phyloP scores from a whole-genome alignment of 768 basidiomycete species.

The Serendipita sp. region DNA sequence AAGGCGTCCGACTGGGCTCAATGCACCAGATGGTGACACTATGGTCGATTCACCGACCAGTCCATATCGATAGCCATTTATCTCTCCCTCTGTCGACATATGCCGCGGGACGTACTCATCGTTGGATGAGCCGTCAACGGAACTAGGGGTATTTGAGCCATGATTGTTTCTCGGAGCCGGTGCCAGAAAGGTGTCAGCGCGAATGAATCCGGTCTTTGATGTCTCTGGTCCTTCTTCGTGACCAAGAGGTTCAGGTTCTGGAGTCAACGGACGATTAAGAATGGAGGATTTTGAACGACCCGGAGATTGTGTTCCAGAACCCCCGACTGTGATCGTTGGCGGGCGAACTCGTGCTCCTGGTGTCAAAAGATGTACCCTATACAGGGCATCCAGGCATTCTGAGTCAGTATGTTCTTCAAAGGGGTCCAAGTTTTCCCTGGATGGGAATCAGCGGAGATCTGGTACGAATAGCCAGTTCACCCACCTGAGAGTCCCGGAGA shows the following conservation, averaged over 20 bases:
- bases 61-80: background rate
- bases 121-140: background rate
- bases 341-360: background rate
- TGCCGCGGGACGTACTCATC: background rate
- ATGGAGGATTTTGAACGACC: conserved; percentile 23
- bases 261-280: background rate
- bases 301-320: conserved; percentile 15
- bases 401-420: conserved; percentile 8
- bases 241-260: background rate
- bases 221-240: background rate
- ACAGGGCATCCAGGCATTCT: conserved; percentile 8
- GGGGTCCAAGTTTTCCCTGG: conserved; percentile 7
- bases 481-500: conserved; percentile 5
- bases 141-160: background rate
- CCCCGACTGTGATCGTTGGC: background rate
- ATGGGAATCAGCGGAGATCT: too few relatives aligned
- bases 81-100: background rate
- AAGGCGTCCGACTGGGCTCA: background rate
- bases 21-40: background rate
- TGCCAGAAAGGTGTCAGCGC: background rate
- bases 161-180: background rate
- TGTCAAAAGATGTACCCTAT: background rate
- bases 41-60: background rate
- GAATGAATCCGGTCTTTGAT: background rate
- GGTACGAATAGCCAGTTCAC: too few relatives aligned